A percentile compares a stretch with the other conserved stretches of the same genome.
Evolutionary conservation across 116 monocot genomes (phyloP).

Genomic region (Thalassia testudinum): DNA sequence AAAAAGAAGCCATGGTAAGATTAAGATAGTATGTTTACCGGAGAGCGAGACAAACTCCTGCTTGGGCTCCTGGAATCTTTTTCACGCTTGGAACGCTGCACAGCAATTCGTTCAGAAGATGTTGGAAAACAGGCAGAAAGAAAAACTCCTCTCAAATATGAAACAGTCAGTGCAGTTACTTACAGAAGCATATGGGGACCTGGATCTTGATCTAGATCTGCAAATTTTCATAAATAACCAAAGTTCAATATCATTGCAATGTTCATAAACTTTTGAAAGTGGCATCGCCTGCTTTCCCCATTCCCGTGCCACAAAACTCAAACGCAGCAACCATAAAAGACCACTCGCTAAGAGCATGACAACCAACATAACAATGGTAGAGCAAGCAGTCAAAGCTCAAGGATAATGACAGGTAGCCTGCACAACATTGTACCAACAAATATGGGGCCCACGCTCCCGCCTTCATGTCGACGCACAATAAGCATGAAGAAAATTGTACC

Average conservation of each 20-base stretch:
- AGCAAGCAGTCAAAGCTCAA: not conserved
- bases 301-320: too few species aligned
- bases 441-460: not conserved
- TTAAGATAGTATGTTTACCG: too few species aligned
- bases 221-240: slow-evolving; percentile 68
- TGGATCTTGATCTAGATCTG: slow-evolving; percentile 77
- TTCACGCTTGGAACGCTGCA: slow-evolving; percentile 15
- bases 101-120: not conserved
- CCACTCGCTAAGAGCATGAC: not conserved
- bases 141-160: not conserved
- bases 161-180: slow-evolving; percentile 3
- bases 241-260: slow-evolving; percentile 33
- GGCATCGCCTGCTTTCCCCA: not conserved
- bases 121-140: too few species aligned
- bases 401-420: slow-evolving; percentile 3
- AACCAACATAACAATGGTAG: not conserved
- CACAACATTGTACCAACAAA: not conserved
- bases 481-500: not conserved
- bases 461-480: not conserved
- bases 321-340: too few species aligned
- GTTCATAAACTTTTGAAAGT: not conserved
- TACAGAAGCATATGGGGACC: slow-evolving; percentile 33
- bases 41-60: slow-evolving; percentile 31
- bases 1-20: too few species aligned
- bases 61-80: slow-evolving; percentile 12